phyloP scores from a whole-genome alignment of 2,329 filamentous ascomycete species.

The Neofusicoccum cordaticola region DNA sequence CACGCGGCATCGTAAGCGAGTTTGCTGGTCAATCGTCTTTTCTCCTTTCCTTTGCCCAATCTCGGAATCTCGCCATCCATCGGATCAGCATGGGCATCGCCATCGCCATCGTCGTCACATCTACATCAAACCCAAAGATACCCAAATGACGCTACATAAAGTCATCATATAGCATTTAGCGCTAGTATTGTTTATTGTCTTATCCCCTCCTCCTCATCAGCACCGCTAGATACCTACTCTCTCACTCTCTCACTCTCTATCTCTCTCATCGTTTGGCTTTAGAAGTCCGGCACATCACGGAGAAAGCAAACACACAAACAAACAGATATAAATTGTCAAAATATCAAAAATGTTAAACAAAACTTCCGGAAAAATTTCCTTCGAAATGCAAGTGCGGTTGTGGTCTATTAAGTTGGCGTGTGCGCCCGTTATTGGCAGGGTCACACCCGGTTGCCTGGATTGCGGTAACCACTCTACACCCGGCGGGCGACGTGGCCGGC shows the following conservation, averaged over 20 bases:
- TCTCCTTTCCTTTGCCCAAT: background rate
- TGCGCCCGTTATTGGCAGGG: background rate
- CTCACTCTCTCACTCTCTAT: too few relatives aligned
- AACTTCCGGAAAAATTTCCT: background rate
- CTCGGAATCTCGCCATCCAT: background rate
- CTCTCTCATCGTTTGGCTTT: background rate
- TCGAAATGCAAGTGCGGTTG: background rate
- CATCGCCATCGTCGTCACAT: too few relatives aligned
- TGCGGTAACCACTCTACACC: too few relatives aligned
- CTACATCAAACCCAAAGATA: constrained; percentile 8
- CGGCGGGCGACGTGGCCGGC: too few relatives aligned
- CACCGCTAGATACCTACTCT: background rate
- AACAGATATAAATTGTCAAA: too few relatives aligned
- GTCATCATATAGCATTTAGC: constrained; percentile 2
- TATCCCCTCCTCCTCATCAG: background rate
- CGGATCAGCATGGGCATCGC: background rate
- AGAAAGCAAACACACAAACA: too few relatives aligned
- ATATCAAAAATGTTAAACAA: background rate
- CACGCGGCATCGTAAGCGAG: too few relatives aligned
- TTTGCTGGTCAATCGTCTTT: background rate
- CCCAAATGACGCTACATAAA: constrained; percentile 9
- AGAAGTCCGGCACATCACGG: too few relatives aligned
- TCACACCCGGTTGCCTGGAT: too few relatives aligned
- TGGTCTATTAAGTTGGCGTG: background rate
- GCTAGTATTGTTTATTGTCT: background rate